Conservation (phyloP, 768 basidiomycete species). For the Tephrocybe rancida region DNA sequence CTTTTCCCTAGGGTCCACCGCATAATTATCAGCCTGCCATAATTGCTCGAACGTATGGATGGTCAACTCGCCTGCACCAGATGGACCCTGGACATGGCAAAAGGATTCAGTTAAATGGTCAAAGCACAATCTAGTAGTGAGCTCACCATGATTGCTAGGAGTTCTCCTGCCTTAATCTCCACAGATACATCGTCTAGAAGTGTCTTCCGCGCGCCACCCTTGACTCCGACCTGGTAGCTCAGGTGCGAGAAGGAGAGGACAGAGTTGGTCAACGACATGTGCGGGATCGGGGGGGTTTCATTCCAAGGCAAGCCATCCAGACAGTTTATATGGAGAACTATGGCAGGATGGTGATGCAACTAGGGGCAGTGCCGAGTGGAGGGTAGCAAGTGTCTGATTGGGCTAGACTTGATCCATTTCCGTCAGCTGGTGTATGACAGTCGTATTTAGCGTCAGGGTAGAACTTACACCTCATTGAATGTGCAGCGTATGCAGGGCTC, state of each 20-base stretch:
- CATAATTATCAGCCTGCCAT: background rate
- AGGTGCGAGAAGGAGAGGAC: slow-evolving; percentile 35
- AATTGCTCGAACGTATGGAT: background rate
- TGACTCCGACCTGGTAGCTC: slow-evolving; percentile 30
- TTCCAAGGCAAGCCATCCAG: background rate
- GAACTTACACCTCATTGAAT: too few species aligned
- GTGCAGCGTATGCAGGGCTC: too few species aligned
- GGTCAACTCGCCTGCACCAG: slow-evolving; percentile 39
- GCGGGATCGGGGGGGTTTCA: background rate
- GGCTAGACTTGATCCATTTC: background rate
- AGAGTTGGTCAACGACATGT: slow-evolving; percentile 19
- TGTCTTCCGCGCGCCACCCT: slow-evolving; percentile 25
- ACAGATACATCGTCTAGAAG: slow-evolving; percentile 44
- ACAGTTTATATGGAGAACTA: background rate
- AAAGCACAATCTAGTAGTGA: background rate
- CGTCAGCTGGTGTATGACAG: background rate
- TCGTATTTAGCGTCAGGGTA: too few species aligned
- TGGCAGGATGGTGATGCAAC: background rate
- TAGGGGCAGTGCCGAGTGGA: background rate
- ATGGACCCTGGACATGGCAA: slow-evolving; percentile 36
- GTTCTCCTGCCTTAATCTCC: slow-evolving; percentile 37
- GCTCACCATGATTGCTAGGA: slow-evolving; percentile 45
- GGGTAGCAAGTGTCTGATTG: background rate
- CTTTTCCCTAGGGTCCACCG: slow-evolving; percentile 37
- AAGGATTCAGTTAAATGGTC: background rate